phyloP scores from a whole-genome alignment of 352 stramenopile species.

The Phytopythium boreale region DNA sequence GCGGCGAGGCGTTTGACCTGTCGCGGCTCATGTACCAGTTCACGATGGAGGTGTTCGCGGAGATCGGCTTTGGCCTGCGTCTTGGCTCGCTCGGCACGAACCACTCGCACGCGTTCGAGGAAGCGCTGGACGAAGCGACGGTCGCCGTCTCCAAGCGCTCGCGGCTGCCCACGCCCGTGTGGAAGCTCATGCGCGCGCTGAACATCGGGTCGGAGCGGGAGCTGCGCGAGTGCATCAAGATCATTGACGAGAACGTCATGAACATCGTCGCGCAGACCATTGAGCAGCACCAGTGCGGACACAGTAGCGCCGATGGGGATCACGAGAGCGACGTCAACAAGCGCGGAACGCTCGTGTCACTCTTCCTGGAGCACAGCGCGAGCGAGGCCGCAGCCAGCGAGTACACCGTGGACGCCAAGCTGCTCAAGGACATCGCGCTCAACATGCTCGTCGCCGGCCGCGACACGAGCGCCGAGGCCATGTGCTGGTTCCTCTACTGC shows the following conservation, averaged over 20 bases:
- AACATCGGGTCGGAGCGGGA: constrained; percentile 35
- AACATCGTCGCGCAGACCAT: constrained; percentile 38
- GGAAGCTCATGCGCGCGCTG: constrained; percentile 41
- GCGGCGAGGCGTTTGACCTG: constrained; percentile 24
- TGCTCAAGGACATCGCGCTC: constrained; percentile 46
- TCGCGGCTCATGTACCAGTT: constrained; percentile 24
- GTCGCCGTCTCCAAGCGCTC: constrained; percentile 25
- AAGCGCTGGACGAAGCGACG: constrained; percentile 29
- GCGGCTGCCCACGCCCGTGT: constrained; percentile 31
- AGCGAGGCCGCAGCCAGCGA: constrained; percentile 4
- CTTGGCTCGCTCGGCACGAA: constrained; percentile 27
- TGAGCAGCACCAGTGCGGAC: constrained; percentile 13
- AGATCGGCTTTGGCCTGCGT: constrained; percentile 38
- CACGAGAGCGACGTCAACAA: neutral
- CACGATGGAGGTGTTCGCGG: constrained; percentile 42
- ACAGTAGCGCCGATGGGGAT: neutral
- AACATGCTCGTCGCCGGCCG: constrained; percentile 70
- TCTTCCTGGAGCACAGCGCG: constrained; percentile 11
- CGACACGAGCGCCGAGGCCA: constrained; percentile 59
- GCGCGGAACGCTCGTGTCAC: constrained; percentile 8
- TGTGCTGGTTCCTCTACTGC: constrained; percentile 56
- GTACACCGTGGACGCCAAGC: constrained; percentile 2
- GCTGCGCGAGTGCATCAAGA: constrained; percentile 25
- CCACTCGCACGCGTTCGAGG: constrained; percentile 32
- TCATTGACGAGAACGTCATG: constrained; percentile 37